Base-by-base conservation (phyloP, 2,329 filamentous ascomycete species). In the Claviceps monticola region DNA sequence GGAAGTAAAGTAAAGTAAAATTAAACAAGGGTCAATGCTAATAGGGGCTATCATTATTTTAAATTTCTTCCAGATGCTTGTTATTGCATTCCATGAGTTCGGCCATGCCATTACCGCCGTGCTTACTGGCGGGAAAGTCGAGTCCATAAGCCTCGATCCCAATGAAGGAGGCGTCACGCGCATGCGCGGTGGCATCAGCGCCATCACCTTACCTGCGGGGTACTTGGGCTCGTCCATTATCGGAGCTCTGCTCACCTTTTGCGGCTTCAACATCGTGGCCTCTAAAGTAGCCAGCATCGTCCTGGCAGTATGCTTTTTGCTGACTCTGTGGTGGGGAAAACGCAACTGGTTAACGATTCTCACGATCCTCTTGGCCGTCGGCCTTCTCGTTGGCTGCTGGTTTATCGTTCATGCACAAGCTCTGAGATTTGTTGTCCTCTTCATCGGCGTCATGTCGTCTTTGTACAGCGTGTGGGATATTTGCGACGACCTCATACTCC, bases 401-500 rank as follows among this genome's bases (percentile, higher is more conserved):
- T 90, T 90, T 66, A 88, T 90, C 61, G 74, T 76, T 4, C 83
- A 89, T 64, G 86, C 83, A 0, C 80, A 88, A 65, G 77, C 85
- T 4, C 66, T 90, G 64, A 73, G 84, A 54, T 90, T 84, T 61
- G 77, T 88, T 49, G 82, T 86, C 50, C 74, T 90, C 29, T 90
- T 90, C 60, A 88, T 90, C 55, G 86, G 86, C 43, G 85, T 89
- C 59, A 89, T 90, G 86, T 85, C 80, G 6, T 83, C 80, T 2
- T 74, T 90, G 1, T 90, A 90, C 66, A 86, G 82, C 57, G 84
- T 86, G 5, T 90, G 86, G 86, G 86, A 90, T 70, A 90, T 90
- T 58, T 89, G 84, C 66, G 86, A 91, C 61, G 86, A 91, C 58
- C 71, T 90, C 36, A 88, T 91, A 57, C 70, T 89, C 4, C 77